Percentiles rank a stretch among this genome's conserved stretches.
Evolutionary conservation across 2,329 filamentous ascomycete species (phyloP).

Genomic region (Coleophoma eucalyptorum): DNA sequence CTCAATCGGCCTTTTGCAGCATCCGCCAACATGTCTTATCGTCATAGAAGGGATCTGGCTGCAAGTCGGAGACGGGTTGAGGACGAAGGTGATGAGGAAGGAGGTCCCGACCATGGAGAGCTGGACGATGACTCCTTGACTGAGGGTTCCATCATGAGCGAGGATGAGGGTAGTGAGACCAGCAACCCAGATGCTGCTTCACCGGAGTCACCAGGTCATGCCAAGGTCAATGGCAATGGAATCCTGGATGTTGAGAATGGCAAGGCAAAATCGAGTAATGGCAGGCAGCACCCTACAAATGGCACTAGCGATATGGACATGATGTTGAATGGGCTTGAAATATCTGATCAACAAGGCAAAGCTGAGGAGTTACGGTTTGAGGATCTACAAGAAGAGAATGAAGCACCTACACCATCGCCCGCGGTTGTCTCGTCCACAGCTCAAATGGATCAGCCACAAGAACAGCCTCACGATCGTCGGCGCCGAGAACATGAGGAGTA

Average conservation of each 20-base stretch:
- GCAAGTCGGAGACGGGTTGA: constrained; percentile 65
- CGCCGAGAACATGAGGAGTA: constrained; percentile 89
- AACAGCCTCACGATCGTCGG: constrained; percentile 64
- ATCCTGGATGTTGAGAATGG: constrained; percentile 24
- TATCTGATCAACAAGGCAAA: constrained; percentile 18
- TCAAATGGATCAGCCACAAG: constrained; percentile 39
- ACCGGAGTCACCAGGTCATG: constrained; percentile 27
- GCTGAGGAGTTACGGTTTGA: constrained; percentile 22
- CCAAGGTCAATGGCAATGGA: constrained; percentile 30
- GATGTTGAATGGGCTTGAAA: constrained; percentile 48
- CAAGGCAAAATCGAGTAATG: constrained; percentile 18
- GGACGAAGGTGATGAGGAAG: constrained; percentile 69
- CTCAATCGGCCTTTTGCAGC: constrained; percentile 21
- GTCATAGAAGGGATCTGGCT: constrained; percentile 62
- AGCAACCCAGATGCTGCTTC: constrained; percentile 59
- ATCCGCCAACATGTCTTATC: constrained; percentile 40
- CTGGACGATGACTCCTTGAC: constrained; percentile 63
- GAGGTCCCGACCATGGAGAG: constrained; percentile 49
- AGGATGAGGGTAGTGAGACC: constrained; percentile 63
- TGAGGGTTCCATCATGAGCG: constrained; percentile 59
- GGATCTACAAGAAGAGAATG: constrained; percentile 25
- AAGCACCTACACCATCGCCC: constrained; percentile 21
- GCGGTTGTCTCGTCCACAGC: constrained; percentile 31
- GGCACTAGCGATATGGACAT: constrained; percentile 46
- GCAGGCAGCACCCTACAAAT: constrained; percentile 24